A percentile compares a stretch with the other conserved stretches of the same genome.
Conservation (phyloP, 2,329 filamentous ascomycete genomes). For the Simplicillium aogashimaense region DNA sequence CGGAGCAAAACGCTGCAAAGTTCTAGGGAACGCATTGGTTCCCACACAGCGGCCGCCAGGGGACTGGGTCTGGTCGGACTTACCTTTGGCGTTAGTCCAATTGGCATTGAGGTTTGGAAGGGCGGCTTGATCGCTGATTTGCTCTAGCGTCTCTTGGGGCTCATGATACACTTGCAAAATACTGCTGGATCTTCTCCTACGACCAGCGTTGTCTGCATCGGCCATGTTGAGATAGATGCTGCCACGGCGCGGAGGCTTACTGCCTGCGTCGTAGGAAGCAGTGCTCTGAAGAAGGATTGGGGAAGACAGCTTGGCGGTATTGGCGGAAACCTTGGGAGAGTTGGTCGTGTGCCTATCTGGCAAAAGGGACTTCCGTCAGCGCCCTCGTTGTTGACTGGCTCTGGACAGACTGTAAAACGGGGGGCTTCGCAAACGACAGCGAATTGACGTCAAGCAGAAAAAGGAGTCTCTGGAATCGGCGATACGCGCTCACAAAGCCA, state of each 20-base stretch:
- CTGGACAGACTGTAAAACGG: too few species aligned
- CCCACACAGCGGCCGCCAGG: too few species aligned
- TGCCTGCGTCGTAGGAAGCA: slow-evolving; percentile 72
- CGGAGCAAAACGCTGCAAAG: too few species aligned
- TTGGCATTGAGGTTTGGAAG: slow-evolving; percentile 94
- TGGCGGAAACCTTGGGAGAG: slow-evolving; percentile 23
- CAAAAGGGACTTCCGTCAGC: too few species aligned
- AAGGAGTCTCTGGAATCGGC: too few species aligned
- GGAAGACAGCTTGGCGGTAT: slow-evolving; percentile 95
- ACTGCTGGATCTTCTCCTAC: slow-evolving; percentile 93
- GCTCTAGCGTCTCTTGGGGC: slow-evolving; percentile 90
- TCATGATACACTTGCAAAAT: slow-evolving; percentile 89
- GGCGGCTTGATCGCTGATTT: slow-evolving; percentile 91
- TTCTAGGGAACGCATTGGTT: too few species aligned
- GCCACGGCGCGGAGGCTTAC: slow-evolving; percentile 57
- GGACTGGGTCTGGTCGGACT: too few species aligned
- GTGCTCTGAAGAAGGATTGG: slow-evolving; percentile 77
- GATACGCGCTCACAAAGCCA: too few species aligned
- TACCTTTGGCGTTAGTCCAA: slow-evolving; percentile 99
- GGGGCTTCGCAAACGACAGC: too few species aligned
- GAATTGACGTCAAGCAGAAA: too few species aligned
- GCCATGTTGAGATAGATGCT: slow-evolving; percentile 48
- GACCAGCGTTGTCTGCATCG: slow-evolving; percentile 52
- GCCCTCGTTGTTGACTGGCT: too few species aligned
- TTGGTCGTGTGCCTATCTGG: too few species aligned